Evolutionary conservation across 179 eudicot species (phyloP).

Genomic region (Drosera spatulata): DNA sequence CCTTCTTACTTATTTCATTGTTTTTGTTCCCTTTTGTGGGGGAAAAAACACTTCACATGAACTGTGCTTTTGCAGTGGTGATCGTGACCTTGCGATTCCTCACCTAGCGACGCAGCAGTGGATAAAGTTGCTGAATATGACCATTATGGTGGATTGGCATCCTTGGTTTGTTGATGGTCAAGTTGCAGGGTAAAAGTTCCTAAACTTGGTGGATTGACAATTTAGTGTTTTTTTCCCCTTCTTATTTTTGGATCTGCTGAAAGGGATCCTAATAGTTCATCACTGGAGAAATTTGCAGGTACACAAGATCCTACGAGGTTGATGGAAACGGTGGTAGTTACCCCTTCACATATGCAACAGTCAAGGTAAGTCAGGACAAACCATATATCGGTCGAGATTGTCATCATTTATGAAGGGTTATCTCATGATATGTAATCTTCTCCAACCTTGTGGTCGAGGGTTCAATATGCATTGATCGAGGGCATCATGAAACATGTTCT

Average conservation of each 20-base stretch:
- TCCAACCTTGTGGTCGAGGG: too few relatives aligned
- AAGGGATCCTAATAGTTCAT: too few relatives aligned
- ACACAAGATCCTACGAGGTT: constrained; percentile 12
- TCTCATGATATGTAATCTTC: too few relatives aligned
- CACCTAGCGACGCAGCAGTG: constrained; percentile 24
- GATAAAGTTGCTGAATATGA: constrained; percentile 24
- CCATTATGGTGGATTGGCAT: constrained; percentile 10
- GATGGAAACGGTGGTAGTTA: constrained; percentile 17
- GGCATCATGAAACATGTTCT: too few relatives aligned
- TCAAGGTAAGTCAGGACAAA: too few relatives aligned
- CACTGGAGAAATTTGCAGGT: too few relatives aligned
- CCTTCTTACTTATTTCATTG: background rate
- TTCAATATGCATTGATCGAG: too few relatives aligned
- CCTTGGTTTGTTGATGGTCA: too few relatives aligned
- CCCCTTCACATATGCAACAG: constrained; percentile 37
- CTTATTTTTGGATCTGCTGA: background rate
- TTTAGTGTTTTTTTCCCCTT: background rate
- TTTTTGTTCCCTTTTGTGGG: too few relatives aligned
- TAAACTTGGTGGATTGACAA: background rate
- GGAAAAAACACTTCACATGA: too few relatives aligned
- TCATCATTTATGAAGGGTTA: too few relatives aligned
- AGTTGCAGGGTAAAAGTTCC: constrained; percentile 21
- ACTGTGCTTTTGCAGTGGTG: constrained; percentile 17
- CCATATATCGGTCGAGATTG: too few relatives aligned
- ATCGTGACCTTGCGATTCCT: constrained; percentile 33